Base-by-base conservation (phyloP, 2,329 filamentous ascomycete genomes). In the Dactylonectria macrodidyma region DNA sequence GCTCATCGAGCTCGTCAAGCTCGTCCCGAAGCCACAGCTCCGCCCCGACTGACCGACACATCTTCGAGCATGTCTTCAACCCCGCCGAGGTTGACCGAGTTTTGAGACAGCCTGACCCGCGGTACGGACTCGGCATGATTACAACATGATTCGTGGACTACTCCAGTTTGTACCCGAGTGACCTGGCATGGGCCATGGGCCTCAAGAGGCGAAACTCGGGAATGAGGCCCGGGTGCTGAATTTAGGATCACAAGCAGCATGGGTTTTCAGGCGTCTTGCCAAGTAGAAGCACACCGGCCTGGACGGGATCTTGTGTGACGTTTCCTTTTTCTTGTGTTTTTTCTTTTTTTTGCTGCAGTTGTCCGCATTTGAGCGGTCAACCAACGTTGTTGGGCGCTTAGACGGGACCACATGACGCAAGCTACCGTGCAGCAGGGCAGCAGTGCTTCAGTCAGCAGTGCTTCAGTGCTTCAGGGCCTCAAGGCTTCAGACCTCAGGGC, bases 21-120 rank as follows among this genome's bases (percentile, higher is more conserved):
- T 77, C 77, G 12, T 76, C 77, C 12, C 75, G 77, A 36, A 73
- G 75, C 74, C 68, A 71, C 44, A 73, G 41, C 71, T 73, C 70
- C 77, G 77, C 71, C 69, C 81, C 34, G 59, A 81, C 75, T 34
- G 88, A 90, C 78, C 82, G 85, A 63, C 81, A 85, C 26, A 86
- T 90, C 61, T 91, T 90, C 70, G 78, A 82, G 64, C 80, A 82
- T 12, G 83, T 89, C 48, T 91, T 91, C 70, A 81, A 84, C 68
- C 72, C 79, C 36, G 77, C 75, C 6, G 87, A 88, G 77, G 84
- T 90, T 67, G 81, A 85, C 63, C 79, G 83, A 59, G 82, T 88
- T 26, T 79, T 88, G 64, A 83, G 81, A 59, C 82, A 84, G 66
- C 86, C 85, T 16, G 88, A 90, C 68, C 87, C 87, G 33, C 83